Base-by-base conservation (phyloP, 371 early-diverging fungal species). In the Circinella minor region DNA sequence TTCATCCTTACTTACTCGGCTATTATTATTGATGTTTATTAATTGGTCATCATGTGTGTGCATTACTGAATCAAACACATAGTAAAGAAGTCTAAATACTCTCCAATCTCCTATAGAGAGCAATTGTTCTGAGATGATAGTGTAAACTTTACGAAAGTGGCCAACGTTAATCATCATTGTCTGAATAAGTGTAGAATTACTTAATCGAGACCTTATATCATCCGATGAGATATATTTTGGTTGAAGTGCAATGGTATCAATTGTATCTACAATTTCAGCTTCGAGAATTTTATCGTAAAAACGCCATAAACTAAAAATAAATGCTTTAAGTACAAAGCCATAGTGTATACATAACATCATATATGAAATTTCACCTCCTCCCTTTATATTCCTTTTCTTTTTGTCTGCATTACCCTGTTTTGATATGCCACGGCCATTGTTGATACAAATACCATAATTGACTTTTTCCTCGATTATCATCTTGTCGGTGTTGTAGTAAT, bases 371-470 rank as follows among this genome's bases (percentile, higher is more conserved):
- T 27, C 27, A 27, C 27, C 27, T 27, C 27, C 27, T 27, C 27
- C 27, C 27, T 27, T 27, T 27, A 27, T 27, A 27, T 27, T 2
- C 27, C 27, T 2, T 2, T 27, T 51, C 3, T 61, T n/a, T 11
- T 17, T 14, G 13, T 36, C 20, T 43, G 5, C 14, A n/a, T 63
- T 65, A 49, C 65, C 54, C n/a, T 27, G 48, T 18, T 34, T 65
- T 65, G 37, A 65, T 4, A 54, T 65, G 48, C 49, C 39, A n/a
- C 4, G 65, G 54, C 65, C 65, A 65, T n/a, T 38, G 4, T 15
- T 49, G 15, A 65, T 65, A 65, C 11, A 65, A 14, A n/a, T 34
- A 18, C 65, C 65, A 65, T 17, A 61, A n/a, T 8, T 39, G 43
- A 20, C 34, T 36, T 38, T 61, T 43, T 17, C 34, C 46, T 7